A percentile compares a stretch with the other conserved stretches of the same genome.
Evolutionary conservation across 768 basidiomycete species (phyloP).

Genomic region (Phanerodontia chrysosporium): DNA sequence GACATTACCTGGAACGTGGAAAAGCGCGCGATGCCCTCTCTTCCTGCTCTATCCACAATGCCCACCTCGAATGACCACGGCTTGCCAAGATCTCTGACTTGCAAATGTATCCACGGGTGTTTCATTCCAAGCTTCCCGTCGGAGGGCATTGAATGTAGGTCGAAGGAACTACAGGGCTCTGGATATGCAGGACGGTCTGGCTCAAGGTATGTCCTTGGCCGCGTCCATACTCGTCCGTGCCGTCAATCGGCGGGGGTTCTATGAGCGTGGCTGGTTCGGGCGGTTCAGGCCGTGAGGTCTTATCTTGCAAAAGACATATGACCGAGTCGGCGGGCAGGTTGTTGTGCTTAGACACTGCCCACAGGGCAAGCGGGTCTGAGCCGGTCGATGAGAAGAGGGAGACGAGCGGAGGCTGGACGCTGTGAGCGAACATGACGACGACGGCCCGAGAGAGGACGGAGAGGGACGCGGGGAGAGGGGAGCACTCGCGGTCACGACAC

Average conservation of each 20-base stretch:
- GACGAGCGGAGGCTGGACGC: conserved; percentile 58
- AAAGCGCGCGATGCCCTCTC: conserved; percentile 57
- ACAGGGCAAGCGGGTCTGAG: conserved; percentile 57
- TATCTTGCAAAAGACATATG: conserved; percentile 59
- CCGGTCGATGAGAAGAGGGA: conserved; percentile 75
- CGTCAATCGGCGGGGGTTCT: conserved; percentile 29
- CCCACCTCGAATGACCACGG: conserved; percentile 79
- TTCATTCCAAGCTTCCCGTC: conserved; percentile 43
- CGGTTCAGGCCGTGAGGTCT: conserved; percentile 44
- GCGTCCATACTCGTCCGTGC: background rate
- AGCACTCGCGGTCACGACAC: background rate
- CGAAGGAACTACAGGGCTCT: conserved; percentile 66
- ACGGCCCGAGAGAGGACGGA: background rate
- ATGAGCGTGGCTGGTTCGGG: conserved; percentile 43
- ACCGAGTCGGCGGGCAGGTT: conserved; percentile 58
- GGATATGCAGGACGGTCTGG: conserved; percentile 75
- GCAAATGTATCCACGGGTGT: conserved; percentile 73
- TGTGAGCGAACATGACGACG: conserved; percentile 47
- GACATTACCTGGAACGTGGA: conserved; percentile 75
- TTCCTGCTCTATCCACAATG: conserved; percentile 57
- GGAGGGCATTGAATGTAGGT: conserved; percentile 68
- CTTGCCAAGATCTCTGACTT: conserved; percentile 62
- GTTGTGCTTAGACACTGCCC: conserved; percentile 43
- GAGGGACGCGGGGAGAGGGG: too few species aligned
- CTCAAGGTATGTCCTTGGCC: conserved; percentile 35